Percentiles rank a stretch among this genome's conserved stretches.
These are phyloP conservation scores for Thalia dealbata DNA, from an alignment of 176 grass and related monocot species.

Conservation along the genomic window DNA sequence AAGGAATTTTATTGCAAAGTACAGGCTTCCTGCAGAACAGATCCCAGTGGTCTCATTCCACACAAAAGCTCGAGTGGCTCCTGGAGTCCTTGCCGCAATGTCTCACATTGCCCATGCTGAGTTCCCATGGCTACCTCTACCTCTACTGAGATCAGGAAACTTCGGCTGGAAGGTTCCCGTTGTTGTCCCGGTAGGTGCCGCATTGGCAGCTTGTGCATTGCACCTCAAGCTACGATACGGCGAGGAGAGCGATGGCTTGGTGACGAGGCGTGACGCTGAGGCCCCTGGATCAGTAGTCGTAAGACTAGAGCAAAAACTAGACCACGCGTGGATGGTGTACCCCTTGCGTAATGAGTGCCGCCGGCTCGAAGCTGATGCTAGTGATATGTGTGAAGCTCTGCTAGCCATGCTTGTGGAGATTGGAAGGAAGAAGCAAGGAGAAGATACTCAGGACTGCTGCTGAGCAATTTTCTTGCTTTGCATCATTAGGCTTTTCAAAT, in stretches of 20 bases:
- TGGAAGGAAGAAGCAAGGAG: slow-evolving; percentile 24
- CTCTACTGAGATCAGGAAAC: slow-evolving; percentile 8
- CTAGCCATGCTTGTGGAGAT: slow-evolving; percentile 73
- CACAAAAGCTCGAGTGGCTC: slow-evolving; percentile 59
- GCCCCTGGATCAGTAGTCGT: slow-evolving; percentile 77
- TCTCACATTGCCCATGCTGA: slow-evolving; percentile 56
- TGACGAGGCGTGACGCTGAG: slow-evolving; percentile 57
- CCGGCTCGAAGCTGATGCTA: slow-evolving; percentile 45
- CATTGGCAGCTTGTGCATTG: slow-evolving; percentile 49
- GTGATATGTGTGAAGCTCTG: slow-evolving; percentile 68
- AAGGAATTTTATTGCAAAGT: slow-evolving; percentile 70
- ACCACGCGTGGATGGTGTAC: slow-evolving; percentile 84
- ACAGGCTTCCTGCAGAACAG: slow-evolving; percentile 50
- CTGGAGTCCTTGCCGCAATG: slow-evolving; percentile 47
- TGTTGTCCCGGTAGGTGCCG: slow-evolving; percentile 54
- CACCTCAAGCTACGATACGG: slow-evolving; percentile 64
- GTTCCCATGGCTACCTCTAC: slow-evolving; percentile 57
- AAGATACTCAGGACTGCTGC: neutral
- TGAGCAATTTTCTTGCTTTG: too few relatives aligned
- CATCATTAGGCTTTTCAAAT: too few relatives aligned
- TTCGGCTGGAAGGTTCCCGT: slow-evolving; percentile 47
- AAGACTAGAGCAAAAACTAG: slow-evolving; percentile 55
- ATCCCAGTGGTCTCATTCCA: slow-evolving; percentile 83
- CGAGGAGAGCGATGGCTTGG: slow-evolving; percentile 63
- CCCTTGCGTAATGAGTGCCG: slow-evolving; percentile 33